phyloP scores from a whole-genome alignment of 208 protist species.

The Jaenimonas drosophilae region DNA sequence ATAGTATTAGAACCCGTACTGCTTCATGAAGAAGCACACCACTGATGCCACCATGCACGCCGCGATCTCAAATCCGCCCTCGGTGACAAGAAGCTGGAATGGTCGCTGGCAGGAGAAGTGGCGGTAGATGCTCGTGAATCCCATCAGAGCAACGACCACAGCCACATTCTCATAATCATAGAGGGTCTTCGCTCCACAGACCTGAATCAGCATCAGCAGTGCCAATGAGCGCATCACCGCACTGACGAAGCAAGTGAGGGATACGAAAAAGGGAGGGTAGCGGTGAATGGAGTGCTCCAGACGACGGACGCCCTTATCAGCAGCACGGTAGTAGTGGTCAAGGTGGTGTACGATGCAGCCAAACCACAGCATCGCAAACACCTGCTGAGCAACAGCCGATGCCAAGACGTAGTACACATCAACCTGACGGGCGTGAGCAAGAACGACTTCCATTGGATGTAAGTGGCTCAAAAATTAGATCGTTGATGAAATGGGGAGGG shows the following conservation, averaged over 20 bases:
- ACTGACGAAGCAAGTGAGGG: slow-evolving; percentile 26
- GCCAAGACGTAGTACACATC: slow-evolving; percentile 38
- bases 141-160: slow-evolving; percentile 30
- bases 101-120: slow-evolving; percentile 71
- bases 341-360: slow-evolving; percentile 57
- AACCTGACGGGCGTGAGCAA: slow-evolving; percentile 12
- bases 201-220: slow-evolving; percentile 22
- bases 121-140: slow-evolving; percentile 41
- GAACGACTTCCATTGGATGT: background rate
- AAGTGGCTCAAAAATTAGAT: no score
- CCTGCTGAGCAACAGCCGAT: slow-evolving; percentile 46
- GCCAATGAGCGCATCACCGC: slow-evolving; percentile 31
- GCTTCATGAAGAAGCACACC: slow-evolving; percentile 47
- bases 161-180: slow-evolving; percentile 55
- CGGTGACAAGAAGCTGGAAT: slow-evolving; percentile 57
- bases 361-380: slow-evolving; percentile 76
- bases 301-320: slow-evolving; percentile 80
- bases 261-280: slow-evolving; percentile 33
- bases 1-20: slow-evolving; percentile 31
- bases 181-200: slow-evolving; percentile 34
- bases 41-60: slow-evolving; percentile 50
- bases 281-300: slow-evolving; percentile 64
- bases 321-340: slow-evolving; percentile 66
- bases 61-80: slow-evolving; percentile 60
- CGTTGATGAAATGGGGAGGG: no score